Evolutionary conservation across 495 filamentous ascomycete genomes (phyloP), one percentile per base, ranked within the genome.

Genomic region (Podospora pseudoanserina): DNA sequence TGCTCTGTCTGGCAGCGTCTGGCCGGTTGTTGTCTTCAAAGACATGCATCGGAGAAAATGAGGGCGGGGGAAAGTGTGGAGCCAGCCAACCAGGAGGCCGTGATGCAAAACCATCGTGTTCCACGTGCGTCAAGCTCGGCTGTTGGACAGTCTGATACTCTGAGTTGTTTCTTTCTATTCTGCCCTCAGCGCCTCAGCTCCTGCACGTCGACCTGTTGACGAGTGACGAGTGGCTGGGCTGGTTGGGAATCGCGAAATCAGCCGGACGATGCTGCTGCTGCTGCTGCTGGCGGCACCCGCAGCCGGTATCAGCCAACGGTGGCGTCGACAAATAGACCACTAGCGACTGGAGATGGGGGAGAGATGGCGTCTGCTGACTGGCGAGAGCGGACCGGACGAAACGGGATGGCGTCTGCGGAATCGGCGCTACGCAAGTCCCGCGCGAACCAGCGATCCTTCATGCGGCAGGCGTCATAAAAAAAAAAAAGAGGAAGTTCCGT

Each of bases 111-210:
- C 65, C 61, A 59, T 32, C 9, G 65, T 53, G 64, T 71, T 60
- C 61, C 69, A 71, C 69, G 69, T 71, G 69, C 56, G 58, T 67
- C 18, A 57, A 58, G 11, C 65, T 71, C 65, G 69, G 69, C 63
- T 71, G 63, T 70, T 67, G 65, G 64, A 34, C 55, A 55, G 20
- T 30, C 19, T 56, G 1, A 23, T 0, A 56, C 19, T 32, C 4
- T 49, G n/a, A 20, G 55, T 58, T 58, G 55, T 26, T 58, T 58
- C 55, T 23, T 1, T 23, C 23, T 23, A 23, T 23, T 23, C 23
- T 23, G 23, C 23, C 23, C 23, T 23, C 23, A 23, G 19, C 26
- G 19, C 53, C 16, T 67, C 61, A 70, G 63, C 69, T 63, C 58
- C 62, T 67, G 69, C 69, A 68, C 39, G 44, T 67, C 44, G 34